Evolutionary conservation across 495 filamentous ascomycete species (phyloP), one percentile per base, ranked within the genome.

Genomic region (Xylaria palmicola): DNA sequence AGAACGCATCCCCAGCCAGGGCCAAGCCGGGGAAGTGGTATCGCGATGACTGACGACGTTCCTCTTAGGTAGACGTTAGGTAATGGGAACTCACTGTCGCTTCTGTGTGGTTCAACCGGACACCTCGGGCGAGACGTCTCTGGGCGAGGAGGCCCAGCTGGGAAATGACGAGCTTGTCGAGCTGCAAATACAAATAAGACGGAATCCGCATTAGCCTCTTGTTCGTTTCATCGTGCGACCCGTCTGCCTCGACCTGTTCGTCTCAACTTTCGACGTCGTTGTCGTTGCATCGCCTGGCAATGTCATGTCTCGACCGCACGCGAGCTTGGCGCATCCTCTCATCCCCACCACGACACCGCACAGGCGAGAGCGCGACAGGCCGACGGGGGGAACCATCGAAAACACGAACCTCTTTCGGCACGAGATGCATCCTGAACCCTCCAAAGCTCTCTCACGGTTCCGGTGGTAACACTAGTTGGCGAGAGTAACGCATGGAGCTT

Each of bases 161-260:
- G 29, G 92, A 93, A 72, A 95, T 93, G 67, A 86, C 82, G 76
- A 98, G 91, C 85, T 98, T 98, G 81, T 98, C 94, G 65, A 98
- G 79, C 95, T 98, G 67, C 29, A 59, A 52, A 26, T 37, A n/a
- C n/a, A 26, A 43, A 24, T 44, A 41, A 19, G 34, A 44, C 8
- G 8, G n/a, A 56, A 6, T 34, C 26, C 53, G 22, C 37, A 39
- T 56, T 44, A 56, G 37, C 39, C 10, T 41, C 10, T 34, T 15
- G 29, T 45, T 41, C n/a, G 15, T 22, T 44, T 19, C 32, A 34
- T 34, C 32, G 10, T 34, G 10, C n/a, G n/a, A 34, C 32, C 6
- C 32, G n/a, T 20, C 5, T 7, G 6, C 6, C 40, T 7, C 15
- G n/a, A n/a, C 40, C 4, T 15, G n/a, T 15, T 15, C 40, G 40